Percentiles rank a stretch among this genome's conserved stretches.
These are phyloP conservation scores for Kwoniella sp. DNA, from an alignment of 768 basidiomycete genomes.

Conservation along the genomic window DNA sequence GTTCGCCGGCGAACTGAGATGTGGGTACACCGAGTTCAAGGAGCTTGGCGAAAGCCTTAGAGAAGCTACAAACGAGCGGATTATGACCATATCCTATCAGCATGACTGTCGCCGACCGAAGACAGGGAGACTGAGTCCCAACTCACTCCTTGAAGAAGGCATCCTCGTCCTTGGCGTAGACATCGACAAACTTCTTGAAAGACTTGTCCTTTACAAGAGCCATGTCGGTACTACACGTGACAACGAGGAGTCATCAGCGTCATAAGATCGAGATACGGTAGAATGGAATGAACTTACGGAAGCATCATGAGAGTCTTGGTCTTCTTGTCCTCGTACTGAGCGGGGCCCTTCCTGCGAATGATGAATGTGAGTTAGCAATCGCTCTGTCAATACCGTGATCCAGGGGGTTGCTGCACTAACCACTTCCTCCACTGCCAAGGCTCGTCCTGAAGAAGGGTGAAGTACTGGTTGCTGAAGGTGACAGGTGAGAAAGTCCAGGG, in stretches of 20 bases:
- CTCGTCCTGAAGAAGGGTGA: constrained; percentile 69
- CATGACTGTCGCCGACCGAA: neutral
- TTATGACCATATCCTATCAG: neutral
- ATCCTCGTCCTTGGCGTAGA: constrained; percentile 80
- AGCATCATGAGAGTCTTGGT: constrained; percentile 92
- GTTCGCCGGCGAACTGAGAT: constrained; percentile 73
- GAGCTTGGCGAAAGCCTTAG: constrained; percentile 72
- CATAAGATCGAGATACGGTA: neutral
- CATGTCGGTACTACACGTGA: constrained; percentile 71
- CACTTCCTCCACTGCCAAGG: constrained; percentile 93
- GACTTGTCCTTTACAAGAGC: constrained; percentile 84
- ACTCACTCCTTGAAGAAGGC: constrained; percentile 93
- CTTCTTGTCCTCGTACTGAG: constrained; percentile 90
- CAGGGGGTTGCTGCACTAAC: constrained; percentile 58
- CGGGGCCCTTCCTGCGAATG: constrained; percentile 61
- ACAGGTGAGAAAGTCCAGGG: constrained; percentile 78
- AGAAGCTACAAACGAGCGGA: constrained; percentile 65
- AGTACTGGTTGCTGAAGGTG: constrained; percentile 49
- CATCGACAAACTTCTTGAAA: constrained; percentile 85
- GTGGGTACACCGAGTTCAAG: constrained; percentile 92
- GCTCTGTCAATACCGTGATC: too few species aligned
- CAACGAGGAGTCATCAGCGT: constrained; percentile 16
- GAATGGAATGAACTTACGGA: constrained; percentile 64
- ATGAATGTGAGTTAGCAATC: neutral
- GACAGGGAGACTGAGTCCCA: neutral